These are phyloP conservation scores for Barnettozyma californica DNA, from an alignment of 805 yeast genomes.

Conservation along the genomic window DNA sequence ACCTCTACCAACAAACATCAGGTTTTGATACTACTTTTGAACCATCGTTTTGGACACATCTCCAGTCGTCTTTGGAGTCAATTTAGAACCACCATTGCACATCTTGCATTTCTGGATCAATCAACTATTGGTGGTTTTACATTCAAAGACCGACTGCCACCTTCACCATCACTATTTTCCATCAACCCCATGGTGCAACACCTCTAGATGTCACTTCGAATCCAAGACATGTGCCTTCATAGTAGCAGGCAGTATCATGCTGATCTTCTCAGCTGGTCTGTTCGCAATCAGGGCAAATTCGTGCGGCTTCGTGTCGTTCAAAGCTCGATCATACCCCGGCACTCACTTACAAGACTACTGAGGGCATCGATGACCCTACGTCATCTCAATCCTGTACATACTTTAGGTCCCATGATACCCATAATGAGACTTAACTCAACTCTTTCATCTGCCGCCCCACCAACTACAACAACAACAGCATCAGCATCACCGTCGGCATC, in stretches of 20 bases:
- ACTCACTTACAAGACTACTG: neutral
- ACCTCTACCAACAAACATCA: neutral
- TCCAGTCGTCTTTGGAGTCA: neutral
- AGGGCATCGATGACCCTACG: neutral
- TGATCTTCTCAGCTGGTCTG: constrained; percentile 8
- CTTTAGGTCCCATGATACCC: neutral
- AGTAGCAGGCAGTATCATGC: constrained; percentile 8
- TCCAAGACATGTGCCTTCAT: constrained; percentile 3
- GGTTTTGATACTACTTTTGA: neutral
- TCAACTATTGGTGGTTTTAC: neutral
- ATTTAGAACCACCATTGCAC: neutral
- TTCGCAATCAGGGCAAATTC: constrained; percentile 3
- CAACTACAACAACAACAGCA: too few relatives aligned
- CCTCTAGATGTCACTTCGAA: constrained; percentile 5
- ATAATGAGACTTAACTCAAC: constrained; percentile 4
- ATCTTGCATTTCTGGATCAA: neutral
- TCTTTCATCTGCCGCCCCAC: neutral
- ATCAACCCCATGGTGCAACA: neutral
- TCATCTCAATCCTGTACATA: neutral
- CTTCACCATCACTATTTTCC: neutral
- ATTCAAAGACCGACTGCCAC: neutral
- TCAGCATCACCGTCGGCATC: neutral
- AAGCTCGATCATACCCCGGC: constrained; percentile 5
- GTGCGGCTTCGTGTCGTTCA: neutral
- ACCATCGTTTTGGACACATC: neutral